Base-by-base conservation (phyloP, 305 asterid species). In the Fraxinus dipetala region DNA sequence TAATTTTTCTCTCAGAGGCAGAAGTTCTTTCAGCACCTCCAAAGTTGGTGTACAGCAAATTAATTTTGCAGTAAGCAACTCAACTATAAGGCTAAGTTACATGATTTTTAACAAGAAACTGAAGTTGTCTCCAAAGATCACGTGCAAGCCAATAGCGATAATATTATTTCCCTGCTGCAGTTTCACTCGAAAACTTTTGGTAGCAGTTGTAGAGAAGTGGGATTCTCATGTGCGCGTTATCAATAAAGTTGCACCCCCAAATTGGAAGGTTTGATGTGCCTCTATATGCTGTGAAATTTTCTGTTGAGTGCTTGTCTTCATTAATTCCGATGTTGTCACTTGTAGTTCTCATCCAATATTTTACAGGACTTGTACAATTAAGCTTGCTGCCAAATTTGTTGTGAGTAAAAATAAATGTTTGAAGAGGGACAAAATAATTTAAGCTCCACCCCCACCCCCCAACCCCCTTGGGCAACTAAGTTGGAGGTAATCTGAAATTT, bases 11-110 rank as follows among this genome's bases (percentile, higher is more conserved):
- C 80, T 77, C 94, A 95, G 99, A 95, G 87, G 97, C 93, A 2
- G 91, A 92, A 87, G 97, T 95, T 86, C 98, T 95, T 84, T 91
- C 98, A 77, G 99, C 99, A n/a, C 98, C 98, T 72, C 98, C 96
- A 2, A 95, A 91, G 89, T 85, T 95, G 92, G 98, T 93, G 36
- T 95, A 95, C 90, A 95, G 95, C 93, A 95, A 95, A 87, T 86
- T 93, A 83, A 90, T 92, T 83, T 88, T 95, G 85, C 90, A 93
- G 98, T 93, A 83, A 79, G 92, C 84, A 80, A 63, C 80, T 40
- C 30, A 7, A 26, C 77, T 83, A 35, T 77, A 40, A 35, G 40
- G 80, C 79, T 36, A 34, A 79, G 74, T 77, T 54, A 10, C 61
- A 20, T 56, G 56, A 48, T 40, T 43, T 30, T 54, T 28, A 31